These are phyloP conservation scores for Clonostachys byssicola DNA, from an alignment of 2,329 filamentous ascomycete genomes.

Conservation along the genomic window DNA sequence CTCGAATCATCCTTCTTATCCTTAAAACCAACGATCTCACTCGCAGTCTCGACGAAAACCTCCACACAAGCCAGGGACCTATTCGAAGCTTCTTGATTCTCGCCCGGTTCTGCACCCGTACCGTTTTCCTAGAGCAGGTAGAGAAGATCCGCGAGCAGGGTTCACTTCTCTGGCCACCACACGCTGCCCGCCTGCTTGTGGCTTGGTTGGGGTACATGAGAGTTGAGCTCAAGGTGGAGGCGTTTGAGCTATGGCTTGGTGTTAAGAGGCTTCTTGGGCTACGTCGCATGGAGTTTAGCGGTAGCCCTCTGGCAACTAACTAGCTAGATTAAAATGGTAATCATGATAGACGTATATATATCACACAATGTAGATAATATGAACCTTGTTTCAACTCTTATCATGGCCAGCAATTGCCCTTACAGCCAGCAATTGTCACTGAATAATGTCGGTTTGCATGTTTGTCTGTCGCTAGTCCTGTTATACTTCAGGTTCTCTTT, in stretches of 20 bases:
- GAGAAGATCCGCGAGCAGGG: slow-evolving; percentile 50
- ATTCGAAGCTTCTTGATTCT: slow-evolving; percentile 65
- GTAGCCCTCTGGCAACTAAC: slow-evolving; percentile 8
- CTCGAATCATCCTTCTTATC: slow-evolving; percentile 88
- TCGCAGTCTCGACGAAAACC: slow-evolving; percentile 84
- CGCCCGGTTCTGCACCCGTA: slow-evolving; percentile 63
- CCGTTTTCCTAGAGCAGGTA: slow-evolving; percentile 61
- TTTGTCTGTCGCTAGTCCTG: no score
- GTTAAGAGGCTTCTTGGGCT: slow-evolving; percentile 43
- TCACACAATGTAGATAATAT: neutral
- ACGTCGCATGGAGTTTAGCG: slow-evolving; percentile 16
- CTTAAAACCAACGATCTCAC: slow-evolving; percentile 98
- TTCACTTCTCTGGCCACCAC: slow-evolving; percentile 54
- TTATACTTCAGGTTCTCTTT: no score
- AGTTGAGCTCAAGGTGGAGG: slow-evolving; percentile 59
- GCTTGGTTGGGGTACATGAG: slow-evolving; percentile 56
- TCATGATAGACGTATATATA: slow-evolving; percentile 1
- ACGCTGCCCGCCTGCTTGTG: slow-evolving; percentile 45
- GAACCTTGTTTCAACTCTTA: no score
- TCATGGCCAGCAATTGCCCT: no score
- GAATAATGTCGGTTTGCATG: no score
- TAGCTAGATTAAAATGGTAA: neutral
- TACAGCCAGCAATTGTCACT: no score
- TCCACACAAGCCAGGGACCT: slow-evolving; percentile 68
- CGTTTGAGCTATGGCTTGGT: slow-evolving; percentile 58